Conservation (phyloP, 2,329 filamentous ascomycete genomes). For the Coniochaeta sp. region DNA sequence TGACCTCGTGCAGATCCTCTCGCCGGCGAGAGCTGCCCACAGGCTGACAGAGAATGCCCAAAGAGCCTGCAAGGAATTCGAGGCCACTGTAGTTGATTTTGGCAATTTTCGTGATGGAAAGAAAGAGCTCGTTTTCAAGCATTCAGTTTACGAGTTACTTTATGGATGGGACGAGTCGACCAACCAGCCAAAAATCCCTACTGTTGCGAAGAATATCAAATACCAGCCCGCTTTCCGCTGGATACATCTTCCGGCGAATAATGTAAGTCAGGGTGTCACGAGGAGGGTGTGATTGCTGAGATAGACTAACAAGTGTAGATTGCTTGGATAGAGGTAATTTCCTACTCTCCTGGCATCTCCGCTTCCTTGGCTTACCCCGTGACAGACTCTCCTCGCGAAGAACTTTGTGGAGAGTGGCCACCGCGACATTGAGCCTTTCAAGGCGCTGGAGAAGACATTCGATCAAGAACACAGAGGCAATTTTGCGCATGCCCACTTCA, state of each 20-base stretch:
- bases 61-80: constrained; percentile 37
- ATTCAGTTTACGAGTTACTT: constrained; percentile 41
- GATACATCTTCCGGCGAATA: constrained; percentile 47
- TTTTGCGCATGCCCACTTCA: constrained; percentile 52
- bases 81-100: constrained; percentile 46
- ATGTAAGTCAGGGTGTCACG: constrained; percentile 19
- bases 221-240: constrained; percentile 41
- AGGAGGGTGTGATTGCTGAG: constrained; percentile 1
- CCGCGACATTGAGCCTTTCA: constrained; percentile 56
- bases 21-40: constrained; percentile 23
- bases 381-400: constrained; percentile 48
- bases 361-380: not conserved
- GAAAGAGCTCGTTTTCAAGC: constrained; percentile 36
- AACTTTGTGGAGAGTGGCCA: constrained; percentile 56
- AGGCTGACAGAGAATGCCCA: constrained; percentile 29
- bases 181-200: constrained; percentile 36
- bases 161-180: constrained; percentile 40
- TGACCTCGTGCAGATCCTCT: constrained; percentile 29
- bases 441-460: constrained; percentile 53
- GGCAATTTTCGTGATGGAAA: constrained; percentile 28
- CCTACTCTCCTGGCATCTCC: not conserved
- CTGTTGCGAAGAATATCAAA: constrained; percentile 33
- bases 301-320: constrained; percentile 24
- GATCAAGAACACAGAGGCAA: constrained; percentile 53
- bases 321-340: constrained; percentile 48